Evolutionary conservation across 331 rosid genomes (phyloP).

Genomic region (Ulmus americana): DNA sequence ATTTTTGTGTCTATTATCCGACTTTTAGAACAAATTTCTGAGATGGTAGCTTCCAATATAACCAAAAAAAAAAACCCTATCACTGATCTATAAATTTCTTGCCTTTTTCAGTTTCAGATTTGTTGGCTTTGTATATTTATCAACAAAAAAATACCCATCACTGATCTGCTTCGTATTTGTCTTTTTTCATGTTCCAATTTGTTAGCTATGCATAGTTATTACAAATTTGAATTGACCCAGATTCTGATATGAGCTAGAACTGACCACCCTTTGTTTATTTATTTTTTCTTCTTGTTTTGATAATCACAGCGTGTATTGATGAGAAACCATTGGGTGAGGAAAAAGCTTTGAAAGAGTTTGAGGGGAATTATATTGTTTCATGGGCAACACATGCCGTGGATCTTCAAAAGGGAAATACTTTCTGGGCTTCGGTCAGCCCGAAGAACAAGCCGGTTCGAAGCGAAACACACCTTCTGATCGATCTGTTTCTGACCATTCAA

Average conservation of each 20-base stretch:
- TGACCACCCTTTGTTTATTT: neutral
- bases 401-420: constrained; percentile 74
- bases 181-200: neutral
- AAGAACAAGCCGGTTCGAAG: constrained; percentile 43
- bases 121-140: constrained; percentile 3
- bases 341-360: constrained; percentile 24
- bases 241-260: neutral
- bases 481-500: constrained; percentile 39
- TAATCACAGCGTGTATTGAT: constrained; percentile 29
- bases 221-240: neutral
- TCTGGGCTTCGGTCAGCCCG: constrained; percentile 71
- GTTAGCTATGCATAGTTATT: constrained; percentile 3
- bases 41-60: neutral
- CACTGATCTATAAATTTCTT: constrained; percentile 18
- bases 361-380: constrained; percentile 50
- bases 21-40: neutral
- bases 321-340: constrained; percentile 51
- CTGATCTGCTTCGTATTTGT: constrained; percentile 20
- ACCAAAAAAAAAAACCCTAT: neutral
- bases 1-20: neutral
- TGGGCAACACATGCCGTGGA: constrained; percentile 99
- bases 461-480: constrained; percentile 44
- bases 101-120: neutral
- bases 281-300: no score
- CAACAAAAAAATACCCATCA: neutral